Conservation (phyloP, 1,284 basidiomycete genomes). For the Boletus calvinii region DNA sequence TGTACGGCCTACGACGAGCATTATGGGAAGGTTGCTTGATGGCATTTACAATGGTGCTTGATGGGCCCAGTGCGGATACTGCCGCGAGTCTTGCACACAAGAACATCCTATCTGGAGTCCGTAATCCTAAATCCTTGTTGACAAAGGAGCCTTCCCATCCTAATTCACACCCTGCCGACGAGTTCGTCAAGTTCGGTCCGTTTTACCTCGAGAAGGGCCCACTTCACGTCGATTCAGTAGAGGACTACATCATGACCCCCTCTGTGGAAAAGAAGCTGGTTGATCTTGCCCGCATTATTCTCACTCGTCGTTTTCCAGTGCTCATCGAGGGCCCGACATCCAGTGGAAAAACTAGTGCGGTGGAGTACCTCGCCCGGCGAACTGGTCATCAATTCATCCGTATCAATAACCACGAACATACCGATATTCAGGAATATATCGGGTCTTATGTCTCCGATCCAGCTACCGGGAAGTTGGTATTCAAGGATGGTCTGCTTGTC, state of each 20-base stretch:
- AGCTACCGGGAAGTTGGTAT: conserved; percentile 87
- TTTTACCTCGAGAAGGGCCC: conserved; percentile 89
- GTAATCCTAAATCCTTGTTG: conserved; percentile 78
- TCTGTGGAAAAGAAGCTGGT: conserved; percentile 96
- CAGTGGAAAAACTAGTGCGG: conserved; percentile 95
- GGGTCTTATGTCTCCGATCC: conserved; percentile 97
- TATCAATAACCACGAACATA: conserved; percentile 99
- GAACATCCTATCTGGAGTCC: conserved; percentile 80
- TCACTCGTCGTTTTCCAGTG: conserved; percentile 90
- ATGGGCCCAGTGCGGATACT: conserved; percentile 68
- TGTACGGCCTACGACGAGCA: conserved; percentile 82
- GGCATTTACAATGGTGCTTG: conserved; percentile 96
- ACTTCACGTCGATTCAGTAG: conserved; percentile 56
- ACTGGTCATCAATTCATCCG: conserved; percentile 97
- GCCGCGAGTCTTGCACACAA: conserved; percentile 73
- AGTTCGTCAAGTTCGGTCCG: conserved; percentile 84
- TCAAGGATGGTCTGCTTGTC: conserved; percentile 93
- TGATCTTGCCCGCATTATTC: conserved; percentile 88
- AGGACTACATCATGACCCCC: conserved; percentile 92
- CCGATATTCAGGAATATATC: conserved; percentile 98
- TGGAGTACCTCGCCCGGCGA: conserved; percentile 91
- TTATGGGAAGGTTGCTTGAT: conserved; percentile 97
- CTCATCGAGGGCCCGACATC: conserved; percentile 98
- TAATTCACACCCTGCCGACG: conserved; percentile 44
- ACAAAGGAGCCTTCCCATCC: conserved; percentile 67